Base-by-base conservation (phyloP, 164 flowering plant species). In the Brasenia schreberi region DNA sequence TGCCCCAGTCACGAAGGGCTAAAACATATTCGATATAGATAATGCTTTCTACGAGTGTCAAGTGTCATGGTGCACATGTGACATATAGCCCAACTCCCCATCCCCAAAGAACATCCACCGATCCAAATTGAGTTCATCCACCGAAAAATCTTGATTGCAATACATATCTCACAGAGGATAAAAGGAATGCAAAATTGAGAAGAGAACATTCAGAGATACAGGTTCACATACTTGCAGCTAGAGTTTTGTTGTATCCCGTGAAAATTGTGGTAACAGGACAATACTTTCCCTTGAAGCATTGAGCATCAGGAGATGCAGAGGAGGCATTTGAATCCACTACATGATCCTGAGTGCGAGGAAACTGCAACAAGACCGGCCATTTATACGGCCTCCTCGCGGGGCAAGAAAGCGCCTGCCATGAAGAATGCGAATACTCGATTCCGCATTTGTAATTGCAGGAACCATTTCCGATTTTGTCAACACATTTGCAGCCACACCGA, bases 291-390 rank as follows among this genome's bases (percentile, higher is more conserved):
- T 53, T n/a, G 43, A 19, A 53, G 62, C 68, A 52, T 18, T 2
- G 16, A 18, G 11, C 5, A 18, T 58, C 42, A 7, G 68, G 62
- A 11, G 56, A 58, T 19, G 33, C 23, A 5, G 42, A 53, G 43
- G 52, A 42, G 43, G 44, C 6, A 23, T 19, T 60, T 7, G 68
- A 27, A 23, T 58, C 43, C 23, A 58, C 43, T 6, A 62, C 62
- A 5, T 62, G 61, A 58, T 66, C 14, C 19, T 23, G 43, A 53
- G n/a, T 14, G 27, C 42, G 59, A 0, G 68, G 68, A 7, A 66
- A 5, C 33, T 66, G 68, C 5, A 66, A 58, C 5, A 66, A 42
- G 23, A 62, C 68, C 5, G 68, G 68, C 68, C 68, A 66, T 66
- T 19, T 19, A 12, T 11, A 5, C 23, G 68, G 68, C 0, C 62